Evolutionary conservation across 108 stramenopile species (phyloP).

Genomic region (Pseudonitzschia multistriata): DNA sequence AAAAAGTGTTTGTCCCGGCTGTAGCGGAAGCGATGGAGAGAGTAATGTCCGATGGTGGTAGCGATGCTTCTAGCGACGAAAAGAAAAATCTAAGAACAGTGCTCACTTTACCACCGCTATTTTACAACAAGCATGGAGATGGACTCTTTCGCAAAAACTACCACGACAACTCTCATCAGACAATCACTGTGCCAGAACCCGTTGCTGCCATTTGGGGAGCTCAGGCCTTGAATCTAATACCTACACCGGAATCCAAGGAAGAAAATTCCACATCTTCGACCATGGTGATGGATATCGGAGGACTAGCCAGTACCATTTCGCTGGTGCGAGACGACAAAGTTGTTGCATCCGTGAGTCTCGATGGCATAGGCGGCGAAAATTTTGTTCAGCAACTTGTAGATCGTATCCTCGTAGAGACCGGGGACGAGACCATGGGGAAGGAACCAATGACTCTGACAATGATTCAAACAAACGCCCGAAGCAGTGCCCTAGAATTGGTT

Average conservation of each 20-base stretch:
- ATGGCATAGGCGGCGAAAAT: conserved; percentile 64
- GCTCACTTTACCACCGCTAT: conserved; percentile 34
- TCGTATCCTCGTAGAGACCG: conserved; percentile 40
- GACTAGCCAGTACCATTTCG: conserved; percentile 45
- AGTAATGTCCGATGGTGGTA: conserved; percentile 6
- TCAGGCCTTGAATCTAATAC: conserved; percentile 47
- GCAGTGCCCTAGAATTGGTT: conserved; percentile 59
- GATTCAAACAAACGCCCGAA: conserved; percentile 30
- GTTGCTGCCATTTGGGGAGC: conserved; percentile 75
- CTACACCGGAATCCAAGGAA: conserved; percentile 31
- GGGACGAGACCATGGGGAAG: conserved; percentile 15
- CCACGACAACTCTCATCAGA: conserved; percentile 27
- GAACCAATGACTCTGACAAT: conserved; percentile 34
- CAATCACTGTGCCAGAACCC: conserved; percentile 58
- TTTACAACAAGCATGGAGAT: conserved; percentile 32
- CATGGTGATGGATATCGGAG: conserved; percentile 76
- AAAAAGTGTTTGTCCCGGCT: conserved; percentile 32
- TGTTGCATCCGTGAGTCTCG: conserved; percentile 32
- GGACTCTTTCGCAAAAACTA: conserved; percentile 24
- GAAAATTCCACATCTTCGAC: conserved; percentile 21
- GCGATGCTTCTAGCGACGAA: neutral
- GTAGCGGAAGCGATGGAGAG: conserved; percentile 43
- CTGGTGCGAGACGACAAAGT: conserved; percentile 54
- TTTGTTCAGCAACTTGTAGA: conserved; percentile 54
- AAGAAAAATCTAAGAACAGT: conserved; percentile 29